Percentiles rank a stretch among this genome's conserved stretches.
Evolutionary conservation across 306 rosid genomes (phyloP).

Genomic region (Carpinus viminea): DNA sequence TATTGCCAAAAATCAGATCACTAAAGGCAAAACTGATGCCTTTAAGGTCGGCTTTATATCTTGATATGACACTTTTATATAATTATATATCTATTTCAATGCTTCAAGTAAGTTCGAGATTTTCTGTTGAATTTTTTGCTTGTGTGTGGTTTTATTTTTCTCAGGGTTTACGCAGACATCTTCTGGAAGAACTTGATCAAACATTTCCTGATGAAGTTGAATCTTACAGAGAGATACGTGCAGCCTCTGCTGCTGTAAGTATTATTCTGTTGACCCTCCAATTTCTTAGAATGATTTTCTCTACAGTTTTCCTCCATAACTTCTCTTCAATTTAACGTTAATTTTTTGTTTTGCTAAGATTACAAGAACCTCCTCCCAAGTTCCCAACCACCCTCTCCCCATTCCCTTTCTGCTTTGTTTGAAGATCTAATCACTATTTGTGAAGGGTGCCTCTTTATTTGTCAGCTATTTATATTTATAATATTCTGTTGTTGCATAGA

Average conservation of each 20-base stretch:
- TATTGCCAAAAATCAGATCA: conserved; percentile 91
- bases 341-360: not conserved
- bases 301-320: not conserved
- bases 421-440: not conserved
- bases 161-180: conserved; percentile 80
- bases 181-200: conserved; percentile 88
- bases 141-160: conserved; percentile 17
- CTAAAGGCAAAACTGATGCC: conserved; percentile 90
- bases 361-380: not conserved
- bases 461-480: not conserved
- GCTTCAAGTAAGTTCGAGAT: conserved; percentile 13
- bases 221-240: conserved; percentile 78
- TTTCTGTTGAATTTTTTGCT: conserved; percentile 26
- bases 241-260: conserved; percentile 93
- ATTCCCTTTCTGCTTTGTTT: not conserved
- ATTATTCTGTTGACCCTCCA: conserved; percentile 5
- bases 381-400: not conserved
- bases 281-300: conserved; percentile 13
- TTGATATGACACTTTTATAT: conserved; percentile 1
- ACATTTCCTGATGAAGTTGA: conserved; percentile 85
- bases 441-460: not conserved
- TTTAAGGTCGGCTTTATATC: conserved; percentile 62
- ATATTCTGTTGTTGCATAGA: not conserved
- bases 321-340: not conserved
- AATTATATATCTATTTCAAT: conserved; percentile 9